Evolutionary conservation across 129 eudicot genomes (phyloP).

Genomic region (Flaveria ramosissima): DNA sequence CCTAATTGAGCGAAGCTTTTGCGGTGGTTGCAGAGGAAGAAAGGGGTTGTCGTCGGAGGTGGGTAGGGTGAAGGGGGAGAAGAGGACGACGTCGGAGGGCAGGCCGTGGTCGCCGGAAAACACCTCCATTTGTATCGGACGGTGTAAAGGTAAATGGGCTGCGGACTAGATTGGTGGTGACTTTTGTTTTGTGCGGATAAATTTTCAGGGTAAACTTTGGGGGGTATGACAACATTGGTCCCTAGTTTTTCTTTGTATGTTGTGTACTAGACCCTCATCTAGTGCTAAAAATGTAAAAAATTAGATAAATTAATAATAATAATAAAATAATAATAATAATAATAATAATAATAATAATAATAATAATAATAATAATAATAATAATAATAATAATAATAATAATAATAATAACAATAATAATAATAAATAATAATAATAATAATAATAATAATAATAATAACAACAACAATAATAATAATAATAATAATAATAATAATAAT

Average conservation of each 20-base stretch:
- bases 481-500: too few species aligned
- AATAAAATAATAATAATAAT: too few species aligned
- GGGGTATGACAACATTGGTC: background rate
- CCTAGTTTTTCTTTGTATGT: background rate
- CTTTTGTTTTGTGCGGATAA: too few species aligned
- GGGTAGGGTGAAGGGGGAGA: slow-evolving; percentile 5
- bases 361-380: too few species aligned
- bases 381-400: too few species aligned
- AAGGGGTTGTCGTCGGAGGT: slow-evolving; percentile 18
- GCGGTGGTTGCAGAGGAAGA: slow-evolving; percentile 41
- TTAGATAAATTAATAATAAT: too few species aligned
- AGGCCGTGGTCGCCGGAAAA: slow-evolving; percentile 45
- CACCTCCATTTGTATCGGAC: slow-evolving; percentile 35
- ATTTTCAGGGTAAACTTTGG: slow-evolving; percentile 31
- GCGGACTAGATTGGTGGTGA: slow-evolving; percentile 17
- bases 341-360: too few species aligned
- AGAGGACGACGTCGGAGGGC: slow-evolving; percentile 37
- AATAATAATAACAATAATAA: too few species aligned
- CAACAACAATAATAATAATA: too few species aligned
- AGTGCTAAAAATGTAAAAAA: too few species aligned
- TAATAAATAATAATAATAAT: too few species aligned
- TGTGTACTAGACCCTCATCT: background rate
- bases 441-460: too few species aligned
- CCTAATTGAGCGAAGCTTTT: slow-evolving; percentile 63
- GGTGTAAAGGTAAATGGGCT: slow-evolving; percentile 41